Percentiles rank a stretch among this genome's conserved stretches.
Evolutionary conservation across 371 early-diverging fungal species (phyloP).

Genomic region (Mucor racemosus): DNA sequence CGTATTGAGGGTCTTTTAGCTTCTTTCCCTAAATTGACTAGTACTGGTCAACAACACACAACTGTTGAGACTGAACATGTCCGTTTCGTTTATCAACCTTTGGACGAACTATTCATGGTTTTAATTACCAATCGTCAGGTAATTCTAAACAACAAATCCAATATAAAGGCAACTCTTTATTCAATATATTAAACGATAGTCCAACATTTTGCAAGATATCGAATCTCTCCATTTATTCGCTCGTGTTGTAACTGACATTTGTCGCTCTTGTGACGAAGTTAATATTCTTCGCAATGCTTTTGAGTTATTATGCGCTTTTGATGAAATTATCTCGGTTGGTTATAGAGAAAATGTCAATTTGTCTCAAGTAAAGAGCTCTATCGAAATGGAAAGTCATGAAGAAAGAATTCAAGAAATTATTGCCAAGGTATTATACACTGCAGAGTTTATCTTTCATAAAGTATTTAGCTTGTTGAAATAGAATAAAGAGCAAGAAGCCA

Average conservation of each 20-base stretch:
- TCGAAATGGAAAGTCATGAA: slow-evolving; percentile 96
- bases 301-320: slow-evolving; percentile 92
- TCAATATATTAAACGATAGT: slow-evolving; percentile 31
- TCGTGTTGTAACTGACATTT: slow-evolving; percentile 89
- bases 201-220: slow-evolving; percentile 91
- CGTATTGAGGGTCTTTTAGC: slow-evolving; percentile 95
- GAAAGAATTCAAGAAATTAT: slow-evolving; percentile 96
- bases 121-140: slow-evolving; percentile 82
- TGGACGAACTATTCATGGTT: slow-evolving; percentile 92
- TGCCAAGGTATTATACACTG: slow-evolving; percentile 63
- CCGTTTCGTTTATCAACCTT: slow-evolving; percentile 96
- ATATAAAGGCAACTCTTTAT: no score
- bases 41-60: slow-evolving; percentile 92
- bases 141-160: background rate
- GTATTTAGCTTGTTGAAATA: slow-evolving; percentile 23
- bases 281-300: slow-evolving; percentile 83
- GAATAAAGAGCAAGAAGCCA: slow-evolving; percentile 97
- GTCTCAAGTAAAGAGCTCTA: slow-evolving; percentile 88
- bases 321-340: slow-evolving; percentile 93
- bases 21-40: slow-evolving; percentile 95
- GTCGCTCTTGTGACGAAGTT: slow-evolving; percentile 80
- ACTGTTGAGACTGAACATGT: slow-evolving; percentile 96
- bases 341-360: slow-evolving; percentile 86
- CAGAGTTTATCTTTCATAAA: background rate
- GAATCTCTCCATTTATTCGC: slow-evolving; percentile 93